Percentiles rank a stretch among this genome's conserved stretches.
Conservation (phyloP, 352 stramenopile genomes). For the Globisporangium abappressorium region DNA sequence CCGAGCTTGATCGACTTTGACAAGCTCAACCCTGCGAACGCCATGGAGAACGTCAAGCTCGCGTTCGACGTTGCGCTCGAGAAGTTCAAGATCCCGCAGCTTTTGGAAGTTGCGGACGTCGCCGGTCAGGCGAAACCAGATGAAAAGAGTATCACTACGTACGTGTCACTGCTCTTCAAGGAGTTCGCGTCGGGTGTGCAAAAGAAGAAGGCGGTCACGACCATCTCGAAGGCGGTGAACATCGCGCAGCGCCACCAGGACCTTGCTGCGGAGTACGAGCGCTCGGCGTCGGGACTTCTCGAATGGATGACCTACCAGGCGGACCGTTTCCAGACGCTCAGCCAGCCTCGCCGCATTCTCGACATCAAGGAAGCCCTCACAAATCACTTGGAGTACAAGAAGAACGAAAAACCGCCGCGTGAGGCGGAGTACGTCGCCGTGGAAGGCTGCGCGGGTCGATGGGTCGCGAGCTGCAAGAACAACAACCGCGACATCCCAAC, state of each 20-base stretch:
- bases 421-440: constrained; percentile 80
- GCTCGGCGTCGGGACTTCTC: constrained; percentile 60
- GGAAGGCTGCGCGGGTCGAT: constrained; percentile 74
- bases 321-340: constrained; percentile 73
- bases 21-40: constrained; percentile 56
- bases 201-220: constrained; percentile 88
- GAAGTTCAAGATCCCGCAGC: constrained; percentile 84
- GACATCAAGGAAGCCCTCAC: constrained; percentile 68
- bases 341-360: constrained; percentile 54
- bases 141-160: constrained; percentile 92
- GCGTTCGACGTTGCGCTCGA: constrained; percentile 84
- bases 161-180: constrained; percentile 90
- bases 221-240: constrained; percentile 88
- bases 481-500: constrained; percentile 73
- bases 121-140: constrained; percentile 83
- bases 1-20: constrained; percentile 86
- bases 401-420: constrained; percentile 81
- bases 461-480: constrained; percentile 87
- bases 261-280: constrained; percentile 68
- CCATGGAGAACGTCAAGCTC: constrained; percentile 71
- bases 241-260: constrained; percentile 89
- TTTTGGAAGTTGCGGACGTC: constrained; percentile 86
- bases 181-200: constrained; percentile 88
- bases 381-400: constrained; percentile 81
- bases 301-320: constrained; percentile 75